Percentiles rank a stretch among this genome's conserved stretches.
Evolutionary conservation across 2,329 filamentous ascomycete genomes (phyloP).

Genomic region (Phyllosticta paracitricarpa): DNA sequence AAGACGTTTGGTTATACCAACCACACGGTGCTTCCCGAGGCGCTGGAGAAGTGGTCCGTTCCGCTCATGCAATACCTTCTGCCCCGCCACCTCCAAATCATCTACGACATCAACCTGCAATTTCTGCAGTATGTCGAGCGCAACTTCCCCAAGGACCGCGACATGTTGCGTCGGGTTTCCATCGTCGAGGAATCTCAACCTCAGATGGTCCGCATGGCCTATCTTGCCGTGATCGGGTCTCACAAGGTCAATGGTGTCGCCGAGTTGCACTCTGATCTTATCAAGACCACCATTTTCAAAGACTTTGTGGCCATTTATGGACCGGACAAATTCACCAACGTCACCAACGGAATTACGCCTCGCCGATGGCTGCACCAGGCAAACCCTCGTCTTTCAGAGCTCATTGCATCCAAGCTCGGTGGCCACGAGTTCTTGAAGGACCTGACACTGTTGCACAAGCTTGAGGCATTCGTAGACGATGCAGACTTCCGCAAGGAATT

Average conservation of each 20-base stretch:
- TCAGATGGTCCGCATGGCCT: constrained; percentile 98
- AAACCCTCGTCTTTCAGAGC: constrained; percentile 80
- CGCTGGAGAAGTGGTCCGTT: constrained; percentile 97
- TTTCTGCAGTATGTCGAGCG: constrained; percentile 90
- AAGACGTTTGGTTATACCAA: constrained; percentile 90
- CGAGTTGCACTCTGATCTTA: constrained; percentile 92
- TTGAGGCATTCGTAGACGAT: constrained; percentile 78
- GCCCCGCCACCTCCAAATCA: constrained; percentile 89
- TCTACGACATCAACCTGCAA: constrained; percentile 93
- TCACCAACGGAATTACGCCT: constrained; percentile 96
- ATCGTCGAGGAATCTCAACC: constrained; percentile 95
- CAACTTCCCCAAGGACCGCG: constrained; percentile 78
- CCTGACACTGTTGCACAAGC: constrained; percentile 71
- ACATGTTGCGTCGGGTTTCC: constrained; percentile 77
- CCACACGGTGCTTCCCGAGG: constrained; percentile 94
- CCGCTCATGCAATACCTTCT: constrained; percentile 84
- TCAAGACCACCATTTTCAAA: constrained; percentile 99
- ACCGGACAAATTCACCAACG: constrained; percentile 95
- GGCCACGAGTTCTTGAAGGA: constrained; percentile 82
- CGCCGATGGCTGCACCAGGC: constrained; percentile 95
- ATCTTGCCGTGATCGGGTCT: constrained; percentile 86
- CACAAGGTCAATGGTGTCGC: constrained; percentile 99
- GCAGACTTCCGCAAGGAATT: constrained; percentile 87
- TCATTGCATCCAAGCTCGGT: constrained; percentile 85
- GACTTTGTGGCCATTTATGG: constrained; percentile 95